Percentiles rank a stretch among this genome's conserved stretches.
Conservation (phyloP, 306 rosid genomes). For the Rosa multiflora region DNA sequence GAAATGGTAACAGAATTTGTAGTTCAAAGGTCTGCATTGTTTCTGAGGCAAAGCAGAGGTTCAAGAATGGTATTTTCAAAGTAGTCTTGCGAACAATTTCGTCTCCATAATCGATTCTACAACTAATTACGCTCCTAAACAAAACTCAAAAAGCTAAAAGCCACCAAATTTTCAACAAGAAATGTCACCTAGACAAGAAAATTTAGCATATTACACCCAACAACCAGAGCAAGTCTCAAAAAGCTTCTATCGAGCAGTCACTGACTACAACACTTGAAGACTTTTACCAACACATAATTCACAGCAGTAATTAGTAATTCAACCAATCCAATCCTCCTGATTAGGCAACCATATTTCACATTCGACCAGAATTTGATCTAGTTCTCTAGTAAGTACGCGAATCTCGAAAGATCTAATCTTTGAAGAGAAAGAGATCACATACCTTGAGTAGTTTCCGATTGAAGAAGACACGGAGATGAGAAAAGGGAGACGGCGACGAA, state of each 20-base stretch:
- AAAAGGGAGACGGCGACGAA: not conserved
- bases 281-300: not conserved
- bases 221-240: not conserved
- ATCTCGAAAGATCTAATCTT: not conserved
- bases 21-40: not conserved
- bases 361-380: not conserved
- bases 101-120: not conserved
- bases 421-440: not conserved
- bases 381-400: not conserved
- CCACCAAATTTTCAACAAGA: not conserved
- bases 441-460: not conserved
- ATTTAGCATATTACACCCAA: not conserved
- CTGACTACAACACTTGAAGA: not conserved
- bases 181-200: not conserved
- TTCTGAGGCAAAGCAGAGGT: not conserved
- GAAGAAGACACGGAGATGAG: not conserved
- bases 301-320: not conserved
- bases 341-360: not conserved
- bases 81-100: no score
- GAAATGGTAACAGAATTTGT: not conserved
- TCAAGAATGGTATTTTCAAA: not conserved
- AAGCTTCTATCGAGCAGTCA: not conserved
- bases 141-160: not conserved
- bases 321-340: not conserved
- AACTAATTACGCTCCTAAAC: not conserved